Conservation (phyloP, 305 asterid genomes). For the Fraxinus greggii region DNA sequence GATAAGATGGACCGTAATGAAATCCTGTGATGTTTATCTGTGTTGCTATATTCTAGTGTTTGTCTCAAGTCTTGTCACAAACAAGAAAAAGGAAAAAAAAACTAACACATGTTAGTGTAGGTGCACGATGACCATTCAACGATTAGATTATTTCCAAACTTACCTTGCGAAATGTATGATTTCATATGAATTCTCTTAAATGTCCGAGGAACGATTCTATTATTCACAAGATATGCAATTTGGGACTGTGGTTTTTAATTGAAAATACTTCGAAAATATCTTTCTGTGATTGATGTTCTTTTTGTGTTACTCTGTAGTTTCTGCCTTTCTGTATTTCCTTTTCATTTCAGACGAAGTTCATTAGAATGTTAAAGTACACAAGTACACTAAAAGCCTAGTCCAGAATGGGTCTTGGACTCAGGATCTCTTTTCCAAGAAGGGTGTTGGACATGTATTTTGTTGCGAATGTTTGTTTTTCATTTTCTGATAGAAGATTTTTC, state of each 20-base stretch:
- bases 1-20: neutral
- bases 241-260: neutral
- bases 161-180: neutral
- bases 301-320: neutral
- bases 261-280: neutral
- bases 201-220: neutral
- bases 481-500: neutral
- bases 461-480: neutral
- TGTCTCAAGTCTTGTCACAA: neutral
- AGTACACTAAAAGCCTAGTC: neutral
- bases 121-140: neutral
- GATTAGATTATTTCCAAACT: neutral
- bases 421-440: neutral
- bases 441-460: neutral
- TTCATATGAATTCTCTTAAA: neutral
- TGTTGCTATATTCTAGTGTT: neutral
- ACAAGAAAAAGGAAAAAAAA: neutral
- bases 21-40: constrained; percentile 1
- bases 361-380: neutral
- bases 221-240: neutral
- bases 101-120: neutral
- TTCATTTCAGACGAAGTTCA: neutral
- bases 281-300: neutral
- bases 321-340: neutral
- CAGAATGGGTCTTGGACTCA: neutral